Conservation (phyloP, 192 early-diverging fungal genomes). For the Backusella macrospora region DNA sequence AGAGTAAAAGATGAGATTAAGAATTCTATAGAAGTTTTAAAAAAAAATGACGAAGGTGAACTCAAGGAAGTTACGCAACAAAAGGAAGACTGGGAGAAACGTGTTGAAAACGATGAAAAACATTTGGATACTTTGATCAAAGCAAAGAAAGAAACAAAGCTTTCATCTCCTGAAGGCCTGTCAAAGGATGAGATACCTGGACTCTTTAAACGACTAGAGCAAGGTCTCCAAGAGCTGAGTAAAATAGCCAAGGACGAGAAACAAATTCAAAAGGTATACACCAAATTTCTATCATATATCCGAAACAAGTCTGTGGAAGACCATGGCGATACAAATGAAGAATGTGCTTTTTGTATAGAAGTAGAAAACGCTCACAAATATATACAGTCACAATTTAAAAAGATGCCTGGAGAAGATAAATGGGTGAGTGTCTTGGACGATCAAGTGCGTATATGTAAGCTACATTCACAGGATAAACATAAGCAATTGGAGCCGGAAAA, state of each 20-base stretch:
- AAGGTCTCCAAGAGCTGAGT: not conserved
- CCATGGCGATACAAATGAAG: not conserved
- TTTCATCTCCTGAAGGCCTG: not conserved
- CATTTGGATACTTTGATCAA: not conserved
- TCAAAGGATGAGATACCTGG: not conserved
- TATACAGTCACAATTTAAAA: not conserved
- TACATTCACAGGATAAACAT: not conserved
- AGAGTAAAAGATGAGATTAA: too few relatives aligned
- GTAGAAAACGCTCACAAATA: not conserved
- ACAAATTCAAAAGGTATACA: not conserved
- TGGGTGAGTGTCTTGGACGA: not conserved
- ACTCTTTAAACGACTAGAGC: not conserved
- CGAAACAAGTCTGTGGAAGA: not conserved
- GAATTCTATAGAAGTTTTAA: not conserved
- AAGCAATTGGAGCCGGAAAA: not conserved
- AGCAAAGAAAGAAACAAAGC: not conserved
- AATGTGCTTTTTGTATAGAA: not conserved
- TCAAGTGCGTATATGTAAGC: not conserved
- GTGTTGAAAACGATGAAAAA: not conserved
- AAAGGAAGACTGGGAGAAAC: not conserved
- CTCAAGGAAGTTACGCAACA: not conserved
- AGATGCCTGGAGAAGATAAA: not conserved
- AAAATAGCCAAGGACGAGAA: not conserved
- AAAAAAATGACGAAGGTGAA: not conserved
- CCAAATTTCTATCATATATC: not conserved